A percentile compares a stretch with the other conserved stretches of the same genome.
These are phyloP conservation scores for Fraxinus velutina DNA, from an alignment of 305 asterid species.

Conservation along the genomic window DNA sequence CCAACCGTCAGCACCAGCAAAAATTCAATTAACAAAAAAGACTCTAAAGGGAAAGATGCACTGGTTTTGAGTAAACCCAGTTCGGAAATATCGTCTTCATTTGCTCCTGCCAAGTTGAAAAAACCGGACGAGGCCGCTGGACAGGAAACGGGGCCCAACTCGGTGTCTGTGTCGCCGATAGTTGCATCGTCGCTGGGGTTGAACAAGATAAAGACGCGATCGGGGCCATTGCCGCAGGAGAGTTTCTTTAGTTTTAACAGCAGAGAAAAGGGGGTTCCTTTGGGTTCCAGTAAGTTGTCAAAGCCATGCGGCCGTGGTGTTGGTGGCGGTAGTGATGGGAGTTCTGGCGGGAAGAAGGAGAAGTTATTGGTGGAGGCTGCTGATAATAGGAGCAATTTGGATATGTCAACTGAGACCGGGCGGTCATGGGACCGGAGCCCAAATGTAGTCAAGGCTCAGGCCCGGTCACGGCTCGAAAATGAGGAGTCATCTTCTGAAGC, in stretches of 20 bases:
- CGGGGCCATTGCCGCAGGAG: slow-evolving; percentile 99
- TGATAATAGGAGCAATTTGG: slow-evolving; percentile 62
- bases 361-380: slow-evolving; percentile 36
- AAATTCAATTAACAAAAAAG: slow-evolving; percentile 51
- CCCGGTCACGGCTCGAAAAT: slow-evolving; percentile 65
- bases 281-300: slow-evolving; percentile 85
- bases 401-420: slow-evolving; percentile 64
- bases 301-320: slow-evolving; percentile 40
- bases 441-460: slow-evolving; percentile 46
- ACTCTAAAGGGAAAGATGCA: slow-evolving; percentile 48
- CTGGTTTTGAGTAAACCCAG: slow-evolving; percentile 36
- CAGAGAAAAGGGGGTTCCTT: slow-evolving; percentile 60
- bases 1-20: slow-evolving; percentile 22
- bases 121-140: slow-evolving; percentile 41
- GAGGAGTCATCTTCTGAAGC: slow-evolving; percentile 76
- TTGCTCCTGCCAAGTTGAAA: slow-evolving; percentile 40
- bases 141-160: slow-evolving; percentile 23
- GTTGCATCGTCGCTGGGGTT: slow-evolving; percentile 97
- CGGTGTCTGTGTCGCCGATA: slow-evolving; percentile 70
- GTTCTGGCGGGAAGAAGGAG: slow-evolving; percentile 46
- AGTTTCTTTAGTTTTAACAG: slow-evolving; percentile 74
- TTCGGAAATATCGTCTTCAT: slow-evolving; percentile 32
- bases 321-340: slow-evolving; percentile 32
- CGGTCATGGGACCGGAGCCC: slow-evolving; percentile 72
- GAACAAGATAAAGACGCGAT: slow-evolving; percentile 96